Conservation (phyloP, 352 stramenopile species). For the Thraustotheca clavata region DNA sequence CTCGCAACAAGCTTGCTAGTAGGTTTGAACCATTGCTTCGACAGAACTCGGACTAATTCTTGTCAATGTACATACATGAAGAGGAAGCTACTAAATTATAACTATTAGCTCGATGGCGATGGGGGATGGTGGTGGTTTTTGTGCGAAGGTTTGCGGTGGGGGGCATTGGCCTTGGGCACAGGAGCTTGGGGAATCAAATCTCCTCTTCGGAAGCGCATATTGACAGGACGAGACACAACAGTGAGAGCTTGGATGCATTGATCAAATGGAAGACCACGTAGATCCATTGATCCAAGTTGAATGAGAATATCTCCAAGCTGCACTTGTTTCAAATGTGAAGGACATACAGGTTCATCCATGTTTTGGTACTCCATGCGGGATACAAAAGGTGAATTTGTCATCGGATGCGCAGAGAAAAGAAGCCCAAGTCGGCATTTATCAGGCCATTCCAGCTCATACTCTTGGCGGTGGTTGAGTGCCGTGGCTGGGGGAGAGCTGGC, state of each 20-base stretch:
- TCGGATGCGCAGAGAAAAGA: conserved; percentile 47
- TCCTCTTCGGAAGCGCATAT: conserved; percentile 53
- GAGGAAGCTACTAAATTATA: not conserved
- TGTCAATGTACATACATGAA: not conserved
- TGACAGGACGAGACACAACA: conserved; percentile 69
- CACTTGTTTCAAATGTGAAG: conserved; percentile 43
- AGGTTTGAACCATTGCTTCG: not conserved
- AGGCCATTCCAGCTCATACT: conserved; percentile 80
- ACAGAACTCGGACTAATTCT: not conserved
- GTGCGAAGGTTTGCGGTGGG: not conserved
- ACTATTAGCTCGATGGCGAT: conserved; percentile 1
- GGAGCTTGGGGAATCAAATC: not conserved
- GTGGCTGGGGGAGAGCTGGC: not conserved
- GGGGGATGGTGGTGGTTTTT: not conserved
- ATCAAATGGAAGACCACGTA: conserved; percentile 69
- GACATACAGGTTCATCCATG: not conserved
- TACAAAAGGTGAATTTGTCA: conserved; percentile 17
- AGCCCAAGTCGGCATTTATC: conserved; percentile 77
- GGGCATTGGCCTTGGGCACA: not conserved
- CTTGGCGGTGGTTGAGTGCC: conserved; percentile 17
- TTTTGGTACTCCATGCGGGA: conserved; percentile 8
- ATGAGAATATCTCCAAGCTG: conserved; percentile 65
- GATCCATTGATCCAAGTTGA: conserved; percentile 71
- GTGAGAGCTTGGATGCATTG: conserved; percentile 77
- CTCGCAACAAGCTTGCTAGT: not conserved